Percentiles rank a stretch among this genome's conserved stretches.
Evolutionary conservation across 139 green algal species (phyloP).

Genomic region (Trebouxia sp.): DNA sequence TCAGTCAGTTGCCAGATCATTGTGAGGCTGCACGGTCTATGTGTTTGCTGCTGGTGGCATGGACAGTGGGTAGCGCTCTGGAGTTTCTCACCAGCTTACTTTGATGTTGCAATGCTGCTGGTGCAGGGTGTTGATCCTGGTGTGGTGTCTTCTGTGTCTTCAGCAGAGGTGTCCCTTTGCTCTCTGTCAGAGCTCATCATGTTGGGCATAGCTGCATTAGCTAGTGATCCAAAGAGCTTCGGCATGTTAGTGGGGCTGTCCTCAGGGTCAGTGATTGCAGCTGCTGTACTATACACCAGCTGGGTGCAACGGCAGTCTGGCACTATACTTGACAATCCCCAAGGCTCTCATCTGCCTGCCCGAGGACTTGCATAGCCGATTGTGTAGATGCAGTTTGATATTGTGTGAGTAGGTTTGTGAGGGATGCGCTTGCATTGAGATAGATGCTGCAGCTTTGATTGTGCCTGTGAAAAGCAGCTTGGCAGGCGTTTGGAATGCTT

Average conservation of each 20-base stretch:
- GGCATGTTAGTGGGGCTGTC: too few species aligned
- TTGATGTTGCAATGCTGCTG: background rate
- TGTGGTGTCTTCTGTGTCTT: constrained; percentile 43
- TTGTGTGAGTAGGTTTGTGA: too few species aligned
- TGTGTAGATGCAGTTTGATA: too few species aligned
- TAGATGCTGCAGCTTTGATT: too few species aligned
- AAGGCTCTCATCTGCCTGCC: background rate
- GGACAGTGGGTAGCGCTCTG: too few species aligned
- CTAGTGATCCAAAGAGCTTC: too few species aligned
- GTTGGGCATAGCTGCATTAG: constrained; percentile 43
- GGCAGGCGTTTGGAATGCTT: too few species aligned
- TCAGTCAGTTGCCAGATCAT: too few species aligned
- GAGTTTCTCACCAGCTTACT: background rate
- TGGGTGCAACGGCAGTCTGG: constrained; percentile 33
- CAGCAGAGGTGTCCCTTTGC: constrained; percentile 54
- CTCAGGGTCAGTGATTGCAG: constrained; percentile 36
- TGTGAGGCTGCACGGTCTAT: background rate
- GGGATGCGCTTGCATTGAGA: too few species aligned
- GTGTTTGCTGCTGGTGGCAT: background rate
- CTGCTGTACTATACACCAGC: constrained; percentile 31
- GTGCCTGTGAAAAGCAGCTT: too few species aligned
- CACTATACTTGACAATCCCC: background rate
- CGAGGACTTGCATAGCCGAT: background rate
- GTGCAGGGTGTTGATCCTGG: constrained; percentile 40
- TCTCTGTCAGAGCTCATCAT: constrained; percentile 54